phyloP scores from a whole-genome alignment of 83 land plant genomes.

The Larix sibirica region DNA sequence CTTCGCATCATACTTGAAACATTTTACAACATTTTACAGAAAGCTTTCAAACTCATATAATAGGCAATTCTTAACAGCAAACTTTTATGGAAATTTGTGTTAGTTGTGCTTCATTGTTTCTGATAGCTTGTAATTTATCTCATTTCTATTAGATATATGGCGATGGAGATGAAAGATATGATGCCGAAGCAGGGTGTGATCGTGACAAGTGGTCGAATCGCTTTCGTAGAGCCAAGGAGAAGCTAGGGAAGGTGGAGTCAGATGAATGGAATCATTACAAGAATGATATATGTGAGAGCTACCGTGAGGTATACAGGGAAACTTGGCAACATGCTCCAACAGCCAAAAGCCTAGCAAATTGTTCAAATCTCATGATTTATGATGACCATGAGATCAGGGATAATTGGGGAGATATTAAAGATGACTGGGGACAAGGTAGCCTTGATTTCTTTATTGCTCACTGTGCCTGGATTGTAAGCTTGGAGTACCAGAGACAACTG shows the following conservation, averaged over 20 bases:
- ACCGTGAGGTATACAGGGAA: conserved; percentile 57
- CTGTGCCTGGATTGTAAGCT: conserved; percentile 48
- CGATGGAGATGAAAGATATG: conserved; percentile 45
- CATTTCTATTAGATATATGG: conserved; percentile 41
- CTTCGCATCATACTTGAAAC: not conserved
- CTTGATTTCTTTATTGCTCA: conserved; percentile 44
- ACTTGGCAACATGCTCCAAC: conserved; percentile 57
- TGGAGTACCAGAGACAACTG: conserved; percentile 60
- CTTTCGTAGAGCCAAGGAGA: conserved; percentile 33
- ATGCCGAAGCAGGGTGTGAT: conserved; percentile 36
- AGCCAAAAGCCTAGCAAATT: conserved; percentile 51
- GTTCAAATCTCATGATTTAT: conserved; percentile 54
- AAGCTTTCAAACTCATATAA: not conserved
- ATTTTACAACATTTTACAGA: not conserved
- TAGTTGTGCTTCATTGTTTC: not conserved
- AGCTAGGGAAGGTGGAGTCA: conserved; percentile 18
- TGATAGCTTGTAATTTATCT: not conserved
- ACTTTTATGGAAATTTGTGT: not conserved
- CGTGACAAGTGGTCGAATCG: conserved; percentile 50
- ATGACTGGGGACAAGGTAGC: conserved; percentile 32
- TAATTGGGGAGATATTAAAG: conserved; percentile 49
- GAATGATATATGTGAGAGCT: conserved; percentile 38
- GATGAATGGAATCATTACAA: conserved; percentile 29
- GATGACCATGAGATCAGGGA: conserved; percentile 61
- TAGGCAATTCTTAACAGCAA: not conserved